Percentiles rank a stretch among this genome's conserved stretches.
phyloP scores from a whole-genome alignment of 768 basidiomycete species.

The Gautieria morchelliformis region DNA sequence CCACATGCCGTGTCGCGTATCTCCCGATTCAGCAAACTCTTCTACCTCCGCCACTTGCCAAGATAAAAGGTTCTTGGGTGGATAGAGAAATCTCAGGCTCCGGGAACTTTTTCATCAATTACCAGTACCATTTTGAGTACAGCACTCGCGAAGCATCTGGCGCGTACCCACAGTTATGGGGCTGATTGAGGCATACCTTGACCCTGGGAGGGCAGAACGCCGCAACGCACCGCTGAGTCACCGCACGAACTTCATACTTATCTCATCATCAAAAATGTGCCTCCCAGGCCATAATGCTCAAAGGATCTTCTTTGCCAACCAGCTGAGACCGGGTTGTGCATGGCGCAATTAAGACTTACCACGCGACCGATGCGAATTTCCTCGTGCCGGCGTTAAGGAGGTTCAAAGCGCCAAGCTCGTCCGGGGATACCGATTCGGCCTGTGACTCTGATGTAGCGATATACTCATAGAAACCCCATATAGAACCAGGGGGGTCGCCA shows the following conservation, averaged over 20 bases:
- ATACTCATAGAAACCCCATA: constrained; percentile 5
- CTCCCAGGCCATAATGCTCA: not conserved
- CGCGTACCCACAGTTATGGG: too few relatives aligned
- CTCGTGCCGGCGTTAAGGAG: constrained; percentile 9
- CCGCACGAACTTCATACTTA: not conserved
- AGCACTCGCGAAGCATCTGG: too few relatives aligned
- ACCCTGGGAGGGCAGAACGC: too few relatives aligned
- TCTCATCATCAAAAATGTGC: not conserved
- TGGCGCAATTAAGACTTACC: constrained; percentile 2
- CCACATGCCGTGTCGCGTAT: too few relatives aligned
- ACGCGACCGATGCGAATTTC: constrained; percentile 1
- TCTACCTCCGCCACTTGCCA: too few relatives aligned
- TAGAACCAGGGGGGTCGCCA: constrained; percentile 1
- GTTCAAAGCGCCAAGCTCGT: constrained; percentile 11
- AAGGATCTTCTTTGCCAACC: not conserved
- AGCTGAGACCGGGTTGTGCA: not conserved
- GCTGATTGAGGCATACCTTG: too few relatives aligned
- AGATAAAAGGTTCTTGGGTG: too few relatives aligned
- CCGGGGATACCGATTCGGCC: not conserved
- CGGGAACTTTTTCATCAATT: too few relatives aligned
- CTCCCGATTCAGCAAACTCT: too few relatives aligned
- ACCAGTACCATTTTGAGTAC: too few relatives aligned
- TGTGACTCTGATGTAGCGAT: not conserved
- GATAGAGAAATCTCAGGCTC: too few relatives aligned
- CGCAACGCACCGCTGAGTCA: too few relatives aligned